Evolutionary conservation across 163 green algal species (phyloP).

Genomic region (Chlorella variabilis): DNA sequence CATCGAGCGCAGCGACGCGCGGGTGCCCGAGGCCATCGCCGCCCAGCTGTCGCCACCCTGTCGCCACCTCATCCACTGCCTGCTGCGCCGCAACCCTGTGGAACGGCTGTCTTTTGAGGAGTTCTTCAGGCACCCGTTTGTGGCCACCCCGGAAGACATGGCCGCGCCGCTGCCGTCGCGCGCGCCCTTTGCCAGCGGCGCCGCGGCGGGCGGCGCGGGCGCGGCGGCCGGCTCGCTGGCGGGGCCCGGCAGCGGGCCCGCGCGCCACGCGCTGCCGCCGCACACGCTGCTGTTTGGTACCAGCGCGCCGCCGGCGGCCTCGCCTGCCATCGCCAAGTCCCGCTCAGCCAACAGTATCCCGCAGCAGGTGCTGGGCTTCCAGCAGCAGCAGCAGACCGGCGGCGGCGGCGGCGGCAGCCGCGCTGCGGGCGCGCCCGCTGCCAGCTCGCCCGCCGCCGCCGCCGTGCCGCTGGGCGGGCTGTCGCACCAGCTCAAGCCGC

Average conservation of each 20-base stretch:
- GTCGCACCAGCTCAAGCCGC: constrained; percentile 39
- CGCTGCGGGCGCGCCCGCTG: not conserved
- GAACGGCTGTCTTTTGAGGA: constrained; percentile 88
- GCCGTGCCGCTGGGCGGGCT: constrained; percentile 28
- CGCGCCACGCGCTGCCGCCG: not conserved
- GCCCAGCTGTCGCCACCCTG: constrained; percentile 62
- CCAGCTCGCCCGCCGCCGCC: not conserved
- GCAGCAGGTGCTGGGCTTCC: constrained; percentile 36
- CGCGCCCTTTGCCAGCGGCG: not conserved
- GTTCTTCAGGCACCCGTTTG: constrained; percentile 93
- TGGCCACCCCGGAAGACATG: constrained; percentile 18
- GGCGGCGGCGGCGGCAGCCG: not conserved
- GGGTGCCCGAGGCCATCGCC: constrained; percentile 73
- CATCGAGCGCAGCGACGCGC: constrained; percentile 83
- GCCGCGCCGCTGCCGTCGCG: not conserved
- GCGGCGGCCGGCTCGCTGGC: not conserved
- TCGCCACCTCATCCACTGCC: constrained; percentile 50
- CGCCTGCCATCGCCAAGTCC: not conserved
- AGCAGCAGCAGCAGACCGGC: not conserved
- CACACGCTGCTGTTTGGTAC: constrained; percentile 16
- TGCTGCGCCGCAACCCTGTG: constrained; percentile 78
- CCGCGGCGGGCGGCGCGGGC: not conserved
- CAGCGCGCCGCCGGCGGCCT: not conserved
- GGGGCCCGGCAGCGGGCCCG: not conserved
- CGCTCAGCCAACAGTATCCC: constrained; percentile 4